Conservation (phyloP, 2,329 filamentous ascomycete species). For the Diplocarpon rosae region DNA sequence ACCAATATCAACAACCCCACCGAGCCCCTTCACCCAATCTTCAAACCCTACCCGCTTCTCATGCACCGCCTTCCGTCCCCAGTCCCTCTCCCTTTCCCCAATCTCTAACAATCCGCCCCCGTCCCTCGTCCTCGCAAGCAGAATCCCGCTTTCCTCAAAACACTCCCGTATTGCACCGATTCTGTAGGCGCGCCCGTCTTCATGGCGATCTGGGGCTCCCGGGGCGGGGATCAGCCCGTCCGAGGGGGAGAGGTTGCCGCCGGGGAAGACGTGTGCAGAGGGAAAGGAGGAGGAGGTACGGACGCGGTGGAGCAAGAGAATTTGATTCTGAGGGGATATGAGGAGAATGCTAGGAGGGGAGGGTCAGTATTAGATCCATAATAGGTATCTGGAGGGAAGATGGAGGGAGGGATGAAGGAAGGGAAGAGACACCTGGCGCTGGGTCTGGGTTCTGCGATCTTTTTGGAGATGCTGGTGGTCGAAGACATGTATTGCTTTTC, state of each 20-base stretch:
- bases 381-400: conserved; percentile 2
- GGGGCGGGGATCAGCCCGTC: conserved; percentile 48
- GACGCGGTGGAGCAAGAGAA: conserved; percentile 80
- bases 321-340: conserved; percentile 75
- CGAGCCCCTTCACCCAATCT: conserved; percentile 49
- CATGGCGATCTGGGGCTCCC: conserved; percentile 47
- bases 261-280: conserved; percentile 90
- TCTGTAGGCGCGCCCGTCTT: conserved; percentile 65
- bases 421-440: conserved; percentile 43
- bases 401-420: neutral
- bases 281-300: conserved; percentile 74
- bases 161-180: conserved; percentile 79
- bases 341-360: conserved; percentile 55
- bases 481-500: conserved; percentile 27
- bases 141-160: conserved; percentile 88
- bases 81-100: conserved; percentile 46
- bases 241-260: conserved; percentile 66
- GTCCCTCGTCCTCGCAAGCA: conserved; percentile 43
- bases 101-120: conserved; percentile 50
- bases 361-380: neutral
- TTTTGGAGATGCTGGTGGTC: conserved; percentile 18
- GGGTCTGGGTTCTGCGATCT: conserved; percentile 40
- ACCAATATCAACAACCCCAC: conserved; percentile 56
- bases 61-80: conserved; percentile 60
- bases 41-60: conserved; percentile 51